Conservation (phyloP, 768 basidiomycete genomes). For the Hydnum rufescens region DNA sequence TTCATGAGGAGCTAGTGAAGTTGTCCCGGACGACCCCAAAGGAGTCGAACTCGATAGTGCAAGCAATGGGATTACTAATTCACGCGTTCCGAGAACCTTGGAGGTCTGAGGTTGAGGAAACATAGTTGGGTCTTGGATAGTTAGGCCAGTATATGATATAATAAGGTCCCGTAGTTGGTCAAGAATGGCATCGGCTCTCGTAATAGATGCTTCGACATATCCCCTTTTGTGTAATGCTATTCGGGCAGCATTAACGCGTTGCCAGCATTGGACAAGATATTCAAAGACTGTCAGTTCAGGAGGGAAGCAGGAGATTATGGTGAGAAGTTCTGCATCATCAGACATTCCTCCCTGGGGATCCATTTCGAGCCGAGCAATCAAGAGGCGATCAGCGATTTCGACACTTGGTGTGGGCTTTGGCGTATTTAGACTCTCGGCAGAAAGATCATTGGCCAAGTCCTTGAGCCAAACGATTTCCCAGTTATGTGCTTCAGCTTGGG, state of each 20-base stretch:
- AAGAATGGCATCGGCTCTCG: constrained; percentile 38
- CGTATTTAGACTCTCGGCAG: constrained; percentile 27
- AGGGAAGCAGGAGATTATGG: constrained; percentile 42
- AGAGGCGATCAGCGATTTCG: constrained; percentile 52
- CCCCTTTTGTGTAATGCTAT: constrained; percentile 46
- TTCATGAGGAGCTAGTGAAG: constrained; percentile 42
- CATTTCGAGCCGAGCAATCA: constrained; percentile 71
- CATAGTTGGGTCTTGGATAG: constrained; percentile 81
- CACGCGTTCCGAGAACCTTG: constrained; percentile 37
- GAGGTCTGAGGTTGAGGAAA: constrained; percentile 55
- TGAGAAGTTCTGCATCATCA: constrained; percentile 19
- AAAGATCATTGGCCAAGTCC: constrained; percentile 44
- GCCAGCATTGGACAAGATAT: constrained; percentile 84
- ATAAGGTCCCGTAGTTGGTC: constrained; percentile 67
- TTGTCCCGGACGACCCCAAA: constrained; percentile 28
- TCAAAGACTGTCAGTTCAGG: constrained; percentile 65
- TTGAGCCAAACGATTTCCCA: constrained; percentile 76
- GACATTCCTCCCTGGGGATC: constrained; percentile 44
- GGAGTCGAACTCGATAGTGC: constrained; percentile 52
- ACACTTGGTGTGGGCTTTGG: constrained; percentile 24
- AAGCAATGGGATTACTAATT: constrained; percentile 67
- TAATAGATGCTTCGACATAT: constrained; percentile 19
- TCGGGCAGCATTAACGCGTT: constrained; percentile 44
- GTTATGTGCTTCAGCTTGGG: constrained; percentile 33
- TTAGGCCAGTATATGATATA: constrained; percentile 76